These are phyloP conservation scores for Abelmoschus esculentus DNA, from an alignment of 345 rosid genomes.

Conservation along the genomic window DNA sequence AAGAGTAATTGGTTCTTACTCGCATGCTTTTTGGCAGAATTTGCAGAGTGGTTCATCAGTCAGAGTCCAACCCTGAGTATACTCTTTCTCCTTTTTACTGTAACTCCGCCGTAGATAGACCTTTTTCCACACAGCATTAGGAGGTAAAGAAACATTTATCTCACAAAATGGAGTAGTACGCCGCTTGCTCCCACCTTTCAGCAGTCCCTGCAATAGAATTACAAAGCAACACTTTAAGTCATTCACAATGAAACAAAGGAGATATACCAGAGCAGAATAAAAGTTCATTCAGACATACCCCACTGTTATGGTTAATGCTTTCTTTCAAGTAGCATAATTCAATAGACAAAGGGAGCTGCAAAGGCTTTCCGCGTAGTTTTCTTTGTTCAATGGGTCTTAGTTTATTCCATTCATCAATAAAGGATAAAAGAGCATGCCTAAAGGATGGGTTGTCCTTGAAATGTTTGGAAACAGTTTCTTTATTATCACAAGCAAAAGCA, in stretches of 20 bases:
- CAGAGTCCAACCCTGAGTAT: constrained; percentile 73
- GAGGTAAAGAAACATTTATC: constrained; percentile 66
- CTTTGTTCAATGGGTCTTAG: constrained; percentile 72
- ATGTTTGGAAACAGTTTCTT: constrained; percentile 25
- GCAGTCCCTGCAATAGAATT: constrained; percentile 56
- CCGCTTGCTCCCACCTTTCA: constrained; percentile 80
- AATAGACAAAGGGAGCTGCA: constrained; percentile 76
- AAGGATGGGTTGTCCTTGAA: constrained; percentile 28
- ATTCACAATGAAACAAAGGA: background rate
- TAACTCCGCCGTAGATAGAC: constrained; percentile 43
- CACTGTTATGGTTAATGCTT: constrained; percentile 49
- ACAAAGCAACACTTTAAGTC: constrained; percentile 10
- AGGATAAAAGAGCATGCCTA: constrained; percentile 44
- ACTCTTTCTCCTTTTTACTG: constrained; percentile 62
- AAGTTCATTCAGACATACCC: constrained; percentile 35
- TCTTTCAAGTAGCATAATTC: constrained; percentile 87
- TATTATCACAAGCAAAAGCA: constrained; percentile 18
- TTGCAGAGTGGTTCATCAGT: constrained; percentile 83
- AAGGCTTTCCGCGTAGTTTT: constrained; percentile 75
- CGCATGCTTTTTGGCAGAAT: constrained; percentile 80
- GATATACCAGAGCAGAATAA: background rate
- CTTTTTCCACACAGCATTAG: constrained; percentile 67
- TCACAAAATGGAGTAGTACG: constrained; percentile 64
- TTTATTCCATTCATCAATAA: constrained; percentile 65
- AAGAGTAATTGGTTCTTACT: constrained; percentile 37